A percentile compares a stretch with the other conserved stretches of the same genome.
These are phyloP conservation scores for Trichoderma sp. DNA, from an alignment of 2,329 filamentous ascomycete genomes.

Conservation along the genomic window DNA sequence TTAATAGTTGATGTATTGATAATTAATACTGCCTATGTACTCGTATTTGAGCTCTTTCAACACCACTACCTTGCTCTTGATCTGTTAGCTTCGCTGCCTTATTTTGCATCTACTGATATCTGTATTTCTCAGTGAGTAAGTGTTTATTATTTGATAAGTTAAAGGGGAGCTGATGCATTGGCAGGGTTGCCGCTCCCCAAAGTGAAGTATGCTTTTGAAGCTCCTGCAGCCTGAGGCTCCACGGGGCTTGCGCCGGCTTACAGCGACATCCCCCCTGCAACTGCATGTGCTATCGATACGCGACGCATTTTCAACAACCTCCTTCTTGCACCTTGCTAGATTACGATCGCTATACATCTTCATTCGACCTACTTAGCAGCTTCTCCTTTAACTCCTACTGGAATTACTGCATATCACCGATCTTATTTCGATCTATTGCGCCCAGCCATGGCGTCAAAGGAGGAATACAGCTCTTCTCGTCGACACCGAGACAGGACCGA, in stretches of 20 bases:
- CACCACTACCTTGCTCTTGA: neutral
- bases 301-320: neutral
- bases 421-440: neutral
- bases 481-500: constrained; percentile 15
- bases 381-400: neutral
- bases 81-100: neutral
- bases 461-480: constrained; percentile 24
- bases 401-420: neutral
- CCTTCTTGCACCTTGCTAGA: neutral
- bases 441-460: constrained; percentile 28
- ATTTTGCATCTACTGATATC: neutral
- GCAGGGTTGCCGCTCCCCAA: neutral
- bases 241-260: neutral
- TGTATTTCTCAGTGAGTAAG: neutral
- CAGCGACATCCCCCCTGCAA: neutral
- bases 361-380: neutral
- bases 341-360: neutral
- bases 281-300: constrained; percentile 3
- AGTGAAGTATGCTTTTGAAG: neutral
- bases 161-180: neutral
- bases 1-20: neutral
- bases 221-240: neutral
- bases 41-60: neutral
- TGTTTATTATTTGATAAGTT: neutral
- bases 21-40: neutral